phyloP scores from a whole-genome alignment of 2,329 filamentous ascomycete genomes.

The Graphiopsis chlorocephala region DNA sequence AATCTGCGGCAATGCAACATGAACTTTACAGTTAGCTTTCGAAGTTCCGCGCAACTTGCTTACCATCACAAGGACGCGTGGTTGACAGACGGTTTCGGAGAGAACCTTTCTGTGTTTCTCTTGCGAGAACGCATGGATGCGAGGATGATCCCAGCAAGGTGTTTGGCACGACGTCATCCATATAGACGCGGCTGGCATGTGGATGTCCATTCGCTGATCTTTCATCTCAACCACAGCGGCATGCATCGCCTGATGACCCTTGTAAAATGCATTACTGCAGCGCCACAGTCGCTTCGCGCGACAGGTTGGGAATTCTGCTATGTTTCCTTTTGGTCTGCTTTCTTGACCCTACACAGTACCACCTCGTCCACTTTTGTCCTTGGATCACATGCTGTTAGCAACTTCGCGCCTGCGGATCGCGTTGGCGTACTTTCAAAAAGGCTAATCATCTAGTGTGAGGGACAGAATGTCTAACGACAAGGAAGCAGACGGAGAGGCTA shows the following conservation, averaged over 20 bases:
- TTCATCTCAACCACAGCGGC: conserved; percentile 12
- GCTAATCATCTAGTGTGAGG: background rate
- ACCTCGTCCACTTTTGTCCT: background rate
- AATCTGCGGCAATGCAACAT: background rate
- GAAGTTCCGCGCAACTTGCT: background rate
- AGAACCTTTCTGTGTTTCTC: background rate
- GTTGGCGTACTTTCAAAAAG: background rate
- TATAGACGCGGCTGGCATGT: conserved; percentile 6
- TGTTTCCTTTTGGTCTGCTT: background rate
- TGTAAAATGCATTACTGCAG: background rate
- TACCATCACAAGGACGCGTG: background rate
- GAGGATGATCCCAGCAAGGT: background rate
- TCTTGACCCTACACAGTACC: background rate
- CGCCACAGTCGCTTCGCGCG: background rate
- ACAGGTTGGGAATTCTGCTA: background rate
- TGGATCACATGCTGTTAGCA: background rate
- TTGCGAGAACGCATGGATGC: background rate
- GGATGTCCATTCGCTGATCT: background rate
- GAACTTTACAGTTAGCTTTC: background rate
- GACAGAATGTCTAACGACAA: background rate
- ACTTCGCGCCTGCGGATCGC: background rate
- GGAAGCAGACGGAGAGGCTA: background rate
- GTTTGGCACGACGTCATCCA: conserved; percentile 8
- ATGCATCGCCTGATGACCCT: background rate
- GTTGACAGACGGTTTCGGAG: background rate